Percentiles rank a stretch among this genome's conserved stretches.
Conservation (phyloP, 2,329 filamentous ascomycete genomes). For the Diaporthe sp. region DNA sequence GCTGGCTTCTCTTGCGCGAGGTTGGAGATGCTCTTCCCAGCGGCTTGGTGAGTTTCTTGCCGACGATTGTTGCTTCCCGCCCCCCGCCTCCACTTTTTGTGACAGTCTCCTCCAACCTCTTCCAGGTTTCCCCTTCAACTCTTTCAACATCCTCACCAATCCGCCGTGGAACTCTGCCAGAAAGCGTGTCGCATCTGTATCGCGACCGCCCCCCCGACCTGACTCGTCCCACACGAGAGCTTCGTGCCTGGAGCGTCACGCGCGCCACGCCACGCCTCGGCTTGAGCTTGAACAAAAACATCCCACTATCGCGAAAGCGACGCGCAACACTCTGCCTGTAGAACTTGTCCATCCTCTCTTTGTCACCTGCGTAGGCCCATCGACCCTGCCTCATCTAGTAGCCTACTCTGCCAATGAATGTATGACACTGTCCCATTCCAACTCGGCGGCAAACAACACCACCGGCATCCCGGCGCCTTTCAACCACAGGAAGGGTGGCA, state of each 20-base stretch:
- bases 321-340: slow-evolving; percentile 11
- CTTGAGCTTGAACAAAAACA: slow-evolving; percentile 12
- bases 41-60: slow-evolving; percentile 5
- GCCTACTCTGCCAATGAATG: slow-evolving; percentile 21
- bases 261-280: slow-evolving; percentile 11
- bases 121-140: background rate
- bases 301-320: slow-evolving; percentile 22
- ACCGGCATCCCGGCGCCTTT: background rate
- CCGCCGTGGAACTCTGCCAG: background rate
- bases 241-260: slow-evolving; percentile 12
- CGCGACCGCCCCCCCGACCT: slow-evolving; percentile 19
- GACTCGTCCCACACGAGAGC: background rate
- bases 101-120: slow-evolving; percentile 31
- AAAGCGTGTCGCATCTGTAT: slow-evolving; percentile 30
- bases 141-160: slow-evolving; percentile 12
- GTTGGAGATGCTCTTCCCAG: slow-evolving; percentile 14
- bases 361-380: slow-evolving; percentile 18
- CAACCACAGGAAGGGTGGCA: background rate
- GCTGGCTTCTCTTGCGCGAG: background rate
- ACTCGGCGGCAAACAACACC: slow-evolving; percentile 6
- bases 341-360: slow-evolving; percentile 17
- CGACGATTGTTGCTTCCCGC: slow-evolving; percentile 19
- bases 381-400: slow-evolving; percentile 21
- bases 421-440: slow-evolving; percentile 19
- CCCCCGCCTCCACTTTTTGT: slow-evolving; percentile 34